Percentiles rank a stretch among this genome's conserved stretches.
Conservation (phyloP, 208 protist genomes). For the Endotrypanum monterogeii region DNA sequence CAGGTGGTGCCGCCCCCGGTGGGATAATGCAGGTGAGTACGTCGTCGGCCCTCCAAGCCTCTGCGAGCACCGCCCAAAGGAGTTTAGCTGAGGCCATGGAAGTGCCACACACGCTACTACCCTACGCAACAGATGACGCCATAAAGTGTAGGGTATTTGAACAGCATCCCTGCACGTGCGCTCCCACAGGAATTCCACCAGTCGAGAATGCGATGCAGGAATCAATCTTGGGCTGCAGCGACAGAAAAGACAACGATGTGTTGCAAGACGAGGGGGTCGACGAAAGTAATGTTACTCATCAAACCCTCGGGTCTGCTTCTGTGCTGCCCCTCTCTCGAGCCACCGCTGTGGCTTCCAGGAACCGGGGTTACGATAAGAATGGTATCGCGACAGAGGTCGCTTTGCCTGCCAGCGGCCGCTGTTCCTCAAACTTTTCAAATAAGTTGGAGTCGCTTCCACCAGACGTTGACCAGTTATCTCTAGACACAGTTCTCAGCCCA, state of each 20-base stretch:
- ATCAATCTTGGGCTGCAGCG: too few species aligned
- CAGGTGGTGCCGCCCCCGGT: background rate
- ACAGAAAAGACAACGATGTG: background rate
- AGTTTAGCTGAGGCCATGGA: background rate
- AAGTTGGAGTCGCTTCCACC: background rate
- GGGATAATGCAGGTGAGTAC: background rate
- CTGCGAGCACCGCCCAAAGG: background rate
- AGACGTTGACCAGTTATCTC: background rate
- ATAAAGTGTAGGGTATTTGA: background rate
- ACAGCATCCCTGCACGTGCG: too few species aligned
- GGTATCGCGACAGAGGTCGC: background rate
- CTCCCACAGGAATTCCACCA: background rate
- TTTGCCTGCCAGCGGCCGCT: background rate
- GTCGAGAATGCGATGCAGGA: background rate
- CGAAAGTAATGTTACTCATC: background rate
- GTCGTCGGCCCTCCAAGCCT: background rate
- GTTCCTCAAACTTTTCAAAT: background rate
- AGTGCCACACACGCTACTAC: background rate
- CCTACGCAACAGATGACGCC: background rate
- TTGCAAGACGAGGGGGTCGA: background rate
- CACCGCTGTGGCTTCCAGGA: background rate
- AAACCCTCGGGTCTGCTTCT: background rate
- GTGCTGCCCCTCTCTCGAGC: too few species aligned
- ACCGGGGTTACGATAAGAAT: background rate
- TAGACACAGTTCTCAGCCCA: background rate